Base-by-base conservation (phyloP, 371 early-diverging fungal species). In the Actinomucor elegans region DNA sequence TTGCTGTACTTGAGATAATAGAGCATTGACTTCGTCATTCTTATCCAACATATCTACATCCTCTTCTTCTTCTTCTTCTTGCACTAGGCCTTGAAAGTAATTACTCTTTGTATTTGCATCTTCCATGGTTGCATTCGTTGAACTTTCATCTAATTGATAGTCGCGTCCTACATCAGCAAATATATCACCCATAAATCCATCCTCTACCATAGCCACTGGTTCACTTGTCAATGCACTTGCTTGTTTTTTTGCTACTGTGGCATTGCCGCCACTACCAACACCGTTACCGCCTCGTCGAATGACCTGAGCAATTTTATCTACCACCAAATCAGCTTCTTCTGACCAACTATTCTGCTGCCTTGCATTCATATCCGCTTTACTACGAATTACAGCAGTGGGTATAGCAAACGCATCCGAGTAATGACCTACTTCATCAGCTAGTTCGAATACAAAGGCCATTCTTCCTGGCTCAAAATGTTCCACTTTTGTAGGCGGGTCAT, bases 121-220 rank as follows among this genome's bases (percentile, higher is more conserved):
- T 64, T 69, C 34, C 28, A 47, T 53, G n/a, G 50, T 52, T 17
- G 43, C 10, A 42, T 32, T 34, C 4, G 37, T 1, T 11, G 52
- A 4, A 8, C 57, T 63, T 28, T 73, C 74, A 40, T 80, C 78
- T 6, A 91, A 60, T 14, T 66, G 62, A 57, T 95, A 95, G 41
- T 92, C 91, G 0, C 86, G 66, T 3, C 94, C 94, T 0, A 73
- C 93, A 54, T 90, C 95, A 4, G 83, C 90, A 83, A 96, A 96
- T 17, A 96, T 96, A 69, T 93, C 94, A 4, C 82, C 64, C 26
- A 48, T 51, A 31, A 64, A 64, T 3, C 41, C 51, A 47, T 58
- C 64, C n/a, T 64, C 59, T 10, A 29, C 28, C 41, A 64, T 48
- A 15, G 64, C 50, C 10, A 51, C 37, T 6, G 58, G 64, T 26